These are phyloP conservation scores for Debaryomycetaceae sp. DNA, from an alignment of 1,139 yeast species.

Conservation along the genomic window DNA sequence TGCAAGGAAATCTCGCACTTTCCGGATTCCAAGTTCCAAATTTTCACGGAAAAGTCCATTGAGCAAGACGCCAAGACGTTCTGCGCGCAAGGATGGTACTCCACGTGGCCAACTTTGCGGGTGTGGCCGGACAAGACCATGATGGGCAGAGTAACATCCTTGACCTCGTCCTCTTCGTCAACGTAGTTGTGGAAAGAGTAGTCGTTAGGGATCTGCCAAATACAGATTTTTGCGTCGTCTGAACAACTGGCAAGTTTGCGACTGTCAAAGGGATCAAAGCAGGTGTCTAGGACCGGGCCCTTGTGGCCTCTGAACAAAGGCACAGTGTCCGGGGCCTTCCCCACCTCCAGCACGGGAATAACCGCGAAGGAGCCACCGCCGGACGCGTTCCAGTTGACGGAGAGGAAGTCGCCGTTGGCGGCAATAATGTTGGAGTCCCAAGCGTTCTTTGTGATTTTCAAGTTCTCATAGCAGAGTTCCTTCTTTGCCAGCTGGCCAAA, in stretches of 20 bases:
- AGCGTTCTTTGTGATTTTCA: conserved; percentile 79
- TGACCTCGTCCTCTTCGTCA: conserved; percentile 52
- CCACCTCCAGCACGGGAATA: conserved; percentile 73
- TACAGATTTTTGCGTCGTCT: conserved; percentile 80
- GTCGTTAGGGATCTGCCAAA: conserved; percentile 81
- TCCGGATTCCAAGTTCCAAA: conserved; percentile 81
- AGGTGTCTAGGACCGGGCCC: conserved; percentile 90
- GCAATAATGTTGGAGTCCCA: conserved; percentile 90
- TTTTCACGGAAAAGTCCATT: conserved; percentile 77
- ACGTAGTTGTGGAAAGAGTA: conserved; percentile 56
- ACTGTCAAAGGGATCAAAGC: conserved; percentile 82
- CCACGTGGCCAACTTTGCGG: conserved; percentile 89
- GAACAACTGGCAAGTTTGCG: conserved; percentile 72
- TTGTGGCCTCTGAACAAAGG: conserved; percentile 93
- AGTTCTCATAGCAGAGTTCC: conserved; percentile 81
- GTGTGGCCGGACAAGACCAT: conserved; percentile 74
- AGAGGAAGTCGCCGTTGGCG: conserved; percentile 66
- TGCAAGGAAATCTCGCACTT: conserved; percentile 61
- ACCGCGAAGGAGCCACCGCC: conserved; percentile 98
- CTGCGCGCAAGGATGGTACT: conserved; percentile 80
- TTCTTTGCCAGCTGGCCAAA: conserved; percentile 86
- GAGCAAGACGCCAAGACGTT: conserved; percentile 84
- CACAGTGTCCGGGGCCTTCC: conserved; percentile 91
- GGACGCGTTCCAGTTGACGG: conserved; percentile 88
- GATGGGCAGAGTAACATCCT: conserved; percentile 57